Evolutionary conservation across 805 yeast species (phyloP), one percentile per base, ranked within the genome.

Genomic region (Saccharomycopsis lassenensis): DNA sequence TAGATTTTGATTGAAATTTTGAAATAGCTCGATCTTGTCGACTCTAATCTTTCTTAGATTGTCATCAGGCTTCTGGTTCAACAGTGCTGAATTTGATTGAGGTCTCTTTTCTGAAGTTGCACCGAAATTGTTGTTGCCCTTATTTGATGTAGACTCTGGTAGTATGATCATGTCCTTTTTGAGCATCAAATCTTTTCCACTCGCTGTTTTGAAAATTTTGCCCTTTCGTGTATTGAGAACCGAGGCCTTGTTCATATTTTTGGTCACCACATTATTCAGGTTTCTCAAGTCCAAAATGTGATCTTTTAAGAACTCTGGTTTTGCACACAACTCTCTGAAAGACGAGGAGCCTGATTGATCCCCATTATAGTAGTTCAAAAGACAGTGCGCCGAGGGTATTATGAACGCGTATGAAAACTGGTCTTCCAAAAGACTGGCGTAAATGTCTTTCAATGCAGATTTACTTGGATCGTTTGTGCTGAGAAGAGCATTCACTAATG

Each of bases 1-100:
- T 30, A 78, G 63, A 52, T 75, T 77, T 30, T 69, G 71, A 37
- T 74, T 67, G 48, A 75, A 77, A 12, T 72, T 67, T 8, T 58
- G 54, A 46, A 77, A 63, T 25, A 76, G 61, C 24, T 62, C 67
- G 24, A 69, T 62, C 4, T 59, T 52, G 2, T 60, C 21, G 5
- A 82, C 68, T 36, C 54, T 59, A 14, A 69, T 53, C 29, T 61
- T 56, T 10, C 31, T 12, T 11, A 30, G 17, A n/a, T n/a, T n/a
- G n/a, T n/a, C n/a, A n/a, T n/a, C n/a, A n/a, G n/a, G n/a, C n/a
- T n/a, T n/a, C n/a, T n/a, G n/a, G n/a, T n/a, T n/a, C n/a, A n/a
- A n/a, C n/a, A n/a, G n/a, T n/a, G n/a, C n/a, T n/a, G n/a, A n/a
- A n/a, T n/a, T n/a, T n/a, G n/a, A n/a, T n/a, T n/a, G n/a, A n/a